A percentile compares a stretch with the other conserved stretches of the same genome.
Evolutionary conservation across 2,329 filamentous ascomycete species (phyloP).

Genomic region (Shiraia sp.): DNA sequence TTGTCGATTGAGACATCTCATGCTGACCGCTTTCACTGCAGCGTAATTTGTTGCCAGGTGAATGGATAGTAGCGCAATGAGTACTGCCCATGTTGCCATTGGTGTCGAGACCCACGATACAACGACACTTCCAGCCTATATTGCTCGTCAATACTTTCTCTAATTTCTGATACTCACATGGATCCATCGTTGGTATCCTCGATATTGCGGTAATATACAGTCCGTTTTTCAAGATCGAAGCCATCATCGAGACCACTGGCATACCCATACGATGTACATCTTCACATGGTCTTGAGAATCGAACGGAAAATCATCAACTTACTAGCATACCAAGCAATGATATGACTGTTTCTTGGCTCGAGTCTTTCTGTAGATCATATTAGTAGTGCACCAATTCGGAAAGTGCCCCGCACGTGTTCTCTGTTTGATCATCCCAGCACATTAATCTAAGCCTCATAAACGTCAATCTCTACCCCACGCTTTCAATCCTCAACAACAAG

Average conservation of each 20-base stretch:
- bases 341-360: conserved; percentile 92
- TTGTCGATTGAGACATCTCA: conserved; percentile 84
- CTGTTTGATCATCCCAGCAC: conserved; percentile 7
- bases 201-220: too few relatives aligned
- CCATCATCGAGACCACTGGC: too few relatives aligned
- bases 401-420: conserved; percentile 16
- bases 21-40: conserved; percentile 80
- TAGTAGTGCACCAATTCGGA: conserved; percentile 21
- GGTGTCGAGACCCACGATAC: conserved; percentile 75
- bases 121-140: conserved; percentile 72
- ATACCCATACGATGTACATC: too few relatives aligned
- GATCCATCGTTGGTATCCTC: too few relatives aligned
- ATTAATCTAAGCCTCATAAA: conserved; percentile 20
- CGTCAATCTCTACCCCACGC: conserved; percentile 5
- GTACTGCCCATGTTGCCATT: conserved; percentile 71
- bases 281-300: too few relatives aligned
- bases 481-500: conserved; percentile 17
- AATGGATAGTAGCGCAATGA: conserved; percentile 71
- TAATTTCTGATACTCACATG: too few relatives aligned
- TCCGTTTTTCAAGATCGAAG: too few relatives aligned
- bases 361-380: conserved; percentile 66
- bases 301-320: conserved; percentile 27
- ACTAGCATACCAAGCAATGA: conserved; percentile 83
- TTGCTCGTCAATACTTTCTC: conserved; percentile 21
- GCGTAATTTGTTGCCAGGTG: conserved; percentile 86